These are phyloP conservation scores for Jimgerdemannia lactiflua DNA, from an alignment of 192 early-diverging fungal genomes.

Conservation along the genomic window DNA sequence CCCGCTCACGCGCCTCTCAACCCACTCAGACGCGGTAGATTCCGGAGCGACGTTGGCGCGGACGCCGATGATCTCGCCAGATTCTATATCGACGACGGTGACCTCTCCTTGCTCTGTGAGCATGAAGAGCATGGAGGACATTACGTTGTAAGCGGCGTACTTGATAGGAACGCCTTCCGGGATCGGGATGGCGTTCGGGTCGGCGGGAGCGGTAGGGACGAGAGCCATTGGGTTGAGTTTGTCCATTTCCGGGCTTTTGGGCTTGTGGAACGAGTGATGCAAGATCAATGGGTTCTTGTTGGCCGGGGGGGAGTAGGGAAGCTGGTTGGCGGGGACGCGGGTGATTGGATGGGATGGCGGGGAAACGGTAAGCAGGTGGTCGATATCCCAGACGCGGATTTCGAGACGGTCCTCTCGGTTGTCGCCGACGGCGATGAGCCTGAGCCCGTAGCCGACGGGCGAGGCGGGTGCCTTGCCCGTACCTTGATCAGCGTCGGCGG, in stretches of 20 bases:
- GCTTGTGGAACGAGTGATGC: neutral
- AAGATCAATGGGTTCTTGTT: conserved; percentile 4
- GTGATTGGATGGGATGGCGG: conserved; percentile 2
- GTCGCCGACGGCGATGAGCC: conserved; percentile 22
- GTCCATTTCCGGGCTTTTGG: conserved; percentile 1
- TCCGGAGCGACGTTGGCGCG: conserved; percentile 15
- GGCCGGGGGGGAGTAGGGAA: neutral
- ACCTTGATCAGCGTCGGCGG: neutral
- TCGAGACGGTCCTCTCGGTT: conserved; percentile 16
- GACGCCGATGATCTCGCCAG: conserved; percentile 20
- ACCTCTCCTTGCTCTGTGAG: conserved; percentile 30
- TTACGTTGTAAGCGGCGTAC: conserved; percentile 32
- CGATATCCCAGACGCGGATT: conserved; percentile 28
- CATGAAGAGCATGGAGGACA: conserved; percentile 23
- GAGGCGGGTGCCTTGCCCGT: conserved; percentile 1
- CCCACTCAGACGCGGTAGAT: neutral
- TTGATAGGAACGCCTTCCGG: conserved; percentile 15
- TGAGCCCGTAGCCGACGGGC: conserved; percentile 12
- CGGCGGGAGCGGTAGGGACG: neutral
- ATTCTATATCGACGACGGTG: conserved; percentile 29
- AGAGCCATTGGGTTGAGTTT: neutral
- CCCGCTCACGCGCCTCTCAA: conserved; percentile 24
- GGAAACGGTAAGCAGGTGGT: conserved; percentile 10
- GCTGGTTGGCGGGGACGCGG: neutral
- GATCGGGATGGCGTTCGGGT: neutral